Base-by-base conservation (phyloP, 2,329 filamentous ascomycete species). In the Colletotrichum sidae region DNA sequence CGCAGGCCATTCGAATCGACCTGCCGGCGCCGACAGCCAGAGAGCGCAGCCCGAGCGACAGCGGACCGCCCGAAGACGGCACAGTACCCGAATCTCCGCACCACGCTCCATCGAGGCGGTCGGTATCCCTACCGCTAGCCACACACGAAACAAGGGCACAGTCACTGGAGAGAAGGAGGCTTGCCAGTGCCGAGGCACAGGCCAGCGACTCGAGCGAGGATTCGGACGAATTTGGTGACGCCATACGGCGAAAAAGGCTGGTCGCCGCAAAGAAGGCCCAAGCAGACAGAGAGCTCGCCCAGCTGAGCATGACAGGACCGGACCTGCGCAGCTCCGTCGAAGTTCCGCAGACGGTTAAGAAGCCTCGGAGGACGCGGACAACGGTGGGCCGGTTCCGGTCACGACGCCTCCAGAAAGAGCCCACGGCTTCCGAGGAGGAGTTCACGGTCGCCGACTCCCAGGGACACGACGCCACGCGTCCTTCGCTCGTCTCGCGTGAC, bases 71-170 rank as follows among this genome's bases (percentile, higher is more conserved):
- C 2, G 74, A 71, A 1, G 74, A 73, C 41, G 75, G 77, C 8
- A 69, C 73, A 34, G 74, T 80, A 8, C 77, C 77, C 9, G 78
- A 79, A 50, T 80, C 79, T 2, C 78, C 78, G 9, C 60, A 65
- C 6, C 45, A 53, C 3, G 41, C 39, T 1, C 13, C 60, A 1
- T 12, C 12, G 5, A 54, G 17, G 13, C 15, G 67, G 11, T 38
- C 47, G 13, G 33, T 51, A 1, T 70, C 67, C 0, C 72, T 73
- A n/a, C 81, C 80, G 0, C 75, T 79, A 47, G 73, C 73, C 4
- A 75, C 78, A 17, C 85, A 84, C 60, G 81, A 82, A 65, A 78
- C 79, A 1, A 80, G 83, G 80, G 74, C 76, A 47, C 75, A 79
- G 53, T 84, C 83, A 0, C 83, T 84, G 53, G 77, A 82, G 68